Base-by-base conservation (phyloP, 257 asterid species). In the Forsythia suspensa region DNA sequence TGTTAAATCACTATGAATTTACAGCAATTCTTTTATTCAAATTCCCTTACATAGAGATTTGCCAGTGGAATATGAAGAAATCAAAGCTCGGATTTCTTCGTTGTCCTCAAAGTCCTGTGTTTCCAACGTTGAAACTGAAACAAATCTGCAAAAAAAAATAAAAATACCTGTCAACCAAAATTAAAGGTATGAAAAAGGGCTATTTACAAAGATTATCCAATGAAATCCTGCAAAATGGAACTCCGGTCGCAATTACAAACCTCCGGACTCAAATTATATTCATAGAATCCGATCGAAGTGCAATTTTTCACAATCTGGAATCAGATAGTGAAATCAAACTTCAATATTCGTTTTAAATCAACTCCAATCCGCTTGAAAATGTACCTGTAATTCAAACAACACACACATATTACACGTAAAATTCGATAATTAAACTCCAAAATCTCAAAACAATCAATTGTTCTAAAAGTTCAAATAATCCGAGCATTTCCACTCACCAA, bases 401-500 rank as follows among this genome's bases (percentile, higher is more conserved):
- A 79, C 42, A 77, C 51, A 51, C 70, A 39, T 42, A 78, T 43
- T 24, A 70, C 39, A 71, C 10, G 48, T 70, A 55, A 73, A 70
- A 36, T 59, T 46, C 71, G 38, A 20, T 34, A 41, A 67, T 46
- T 48, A 20, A 82, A 75, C 68, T 65, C 80, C 21, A 42, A 37
- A 76, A 70, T 48, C 10, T 72, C 65, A 74, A 55, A 76, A 40
- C 41, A 55, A 55, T 43, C 48, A 59, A 48, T 76, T 13, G n/a
- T 16, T 52, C 21, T 16, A 51, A 61, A 16, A 13, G 3, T 75
- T 67, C 3, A 73, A 24, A 80, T 76, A 76, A 38, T 71, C 80
- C 29, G 46, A 59, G 51, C 89, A 89, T 89, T 90, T 80, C 80
- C 85, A 87, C 88, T 77, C 82, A 89, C 89, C 89, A 38, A 15